These are phyloP conservation scores for Paracoccidioides brasiliensis DNA, from an alignment of 2,329 filamentous ascomycete species.

Conservation along the genomic window DNA sequence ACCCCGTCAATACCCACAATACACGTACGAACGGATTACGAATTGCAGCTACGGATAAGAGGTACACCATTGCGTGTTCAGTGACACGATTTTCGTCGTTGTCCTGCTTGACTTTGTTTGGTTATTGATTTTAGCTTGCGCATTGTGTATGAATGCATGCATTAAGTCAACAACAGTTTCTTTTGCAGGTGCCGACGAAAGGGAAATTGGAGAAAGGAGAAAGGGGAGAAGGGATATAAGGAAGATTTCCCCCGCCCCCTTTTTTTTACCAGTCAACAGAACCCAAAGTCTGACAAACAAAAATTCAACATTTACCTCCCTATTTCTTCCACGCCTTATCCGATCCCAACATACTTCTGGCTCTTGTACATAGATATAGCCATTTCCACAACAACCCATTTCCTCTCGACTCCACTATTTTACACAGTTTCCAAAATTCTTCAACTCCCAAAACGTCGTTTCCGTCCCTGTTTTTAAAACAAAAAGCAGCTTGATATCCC, in stretches of 20 bases:
- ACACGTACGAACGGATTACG: no score
- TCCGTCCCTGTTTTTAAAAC: no score
- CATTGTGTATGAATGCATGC: no score
- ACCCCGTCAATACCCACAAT: no score
- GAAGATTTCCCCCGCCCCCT: slow-evolving; percentile 40
- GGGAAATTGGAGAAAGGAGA: slow-evolving; percentile 41
- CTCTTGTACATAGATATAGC: not conserved
- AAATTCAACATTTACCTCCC: not conserved
- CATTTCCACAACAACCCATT: not conserved
- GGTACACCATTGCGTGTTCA: no score
- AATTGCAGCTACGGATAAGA: no score
- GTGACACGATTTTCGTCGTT: no score
- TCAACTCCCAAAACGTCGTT: no score
- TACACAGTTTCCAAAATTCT: not conserved
- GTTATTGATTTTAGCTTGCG: no score
- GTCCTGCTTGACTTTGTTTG: no score
- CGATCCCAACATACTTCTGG: not conserved
- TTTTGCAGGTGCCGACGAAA: not conserved
- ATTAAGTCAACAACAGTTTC: not conserved
- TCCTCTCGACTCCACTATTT: not conserved
- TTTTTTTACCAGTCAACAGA: not conserved
- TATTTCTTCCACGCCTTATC: not conserved
- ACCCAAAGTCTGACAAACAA: not conserved
- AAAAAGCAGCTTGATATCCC: no score
- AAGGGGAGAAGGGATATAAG: slow-evolving; percentile 91